These are phyloP conservation scores for Zygosaccharomyces bailii DNA, from an alignment of 805 yeast species.

Conservation along the genomic window DNA sequence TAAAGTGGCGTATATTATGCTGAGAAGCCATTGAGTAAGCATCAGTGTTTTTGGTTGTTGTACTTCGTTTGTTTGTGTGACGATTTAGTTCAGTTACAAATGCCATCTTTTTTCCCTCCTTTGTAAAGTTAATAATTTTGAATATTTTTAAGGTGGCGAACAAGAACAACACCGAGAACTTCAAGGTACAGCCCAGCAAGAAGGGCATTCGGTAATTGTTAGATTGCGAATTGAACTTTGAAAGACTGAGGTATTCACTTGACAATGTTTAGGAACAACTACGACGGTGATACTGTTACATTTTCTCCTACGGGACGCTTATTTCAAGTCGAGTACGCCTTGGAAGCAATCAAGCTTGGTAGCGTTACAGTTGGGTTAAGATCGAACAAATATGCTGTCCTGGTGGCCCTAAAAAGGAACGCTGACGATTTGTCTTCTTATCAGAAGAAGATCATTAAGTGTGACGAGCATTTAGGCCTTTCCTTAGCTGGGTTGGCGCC, in stretches of 20 bases:
- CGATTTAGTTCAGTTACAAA: not conserved
- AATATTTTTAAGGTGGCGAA: conserved; percentile 10
- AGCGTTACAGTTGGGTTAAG: conserved; percentile 94
- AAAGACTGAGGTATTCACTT: not conserved
- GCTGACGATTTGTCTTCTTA: conserved; percentile 97
- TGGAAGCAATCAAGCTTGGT: conserved; percentile 98
- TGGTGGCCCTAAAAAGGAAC: conserved; percentile 91
- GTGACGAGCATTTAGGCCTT: conserved; percentile 91
- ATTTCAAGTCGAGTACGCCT: conserved; percentile 95
- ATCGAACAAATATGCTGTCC: conserved; percentile 80
- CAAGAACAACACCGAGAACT: not conserved
- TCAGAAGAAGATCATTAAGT: conserved; percentile 87
- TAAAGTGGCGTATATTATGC: conserved; percentile 28
- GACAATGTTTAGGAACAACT: conserved; percentile 85
- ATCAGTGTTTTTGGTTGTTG: conserved; percentile 1
- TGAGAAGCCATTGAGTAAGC: conserved; percentile 24
- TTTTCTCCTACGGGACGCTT: conserved; percentile 98
- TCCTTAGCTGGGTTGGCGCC: conserved; percentile 98
- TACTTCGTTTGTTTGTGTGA: not conserved
- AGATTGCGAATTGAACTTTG: not conserved
- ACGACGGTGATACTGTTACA: conserved; percentile 97
- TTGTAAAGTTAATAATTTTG: not conserved
- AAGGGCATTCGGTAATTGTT: not conserved
- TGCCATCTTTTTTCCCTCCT: not conserved
- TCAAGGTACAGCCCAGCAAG: not conserved